Evolutionary conservation across 164 flowering plant genomes (phyloP).

Genomic region (Piper betle): DNA sequence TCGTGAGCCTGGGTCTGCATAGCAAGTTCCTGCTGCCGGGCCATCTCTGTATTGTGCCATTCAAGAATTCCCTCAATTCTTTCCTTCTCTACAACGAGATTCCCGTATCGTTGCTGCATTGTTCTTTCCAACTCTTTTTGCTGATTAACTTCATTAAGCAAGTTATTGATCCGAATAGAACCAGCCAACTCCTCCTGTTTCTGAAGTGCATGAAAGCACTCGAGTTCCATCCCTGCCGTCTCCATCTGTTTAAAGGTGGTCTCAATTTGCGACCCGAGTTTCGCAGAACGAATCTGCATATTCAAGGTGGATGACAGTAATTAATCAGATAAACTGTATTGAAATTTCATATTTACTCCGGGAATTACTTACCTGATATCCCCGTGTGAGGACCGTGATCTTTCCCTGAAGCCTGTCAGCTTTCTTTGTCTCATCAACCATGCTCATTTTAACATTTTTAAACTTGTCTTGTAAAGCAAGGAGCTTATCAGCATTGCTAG

Average conservation of each 20-base stretch:
- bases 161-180: conserved; percentile 42
- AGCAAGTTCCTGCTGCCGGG: conserved; percentile 39
- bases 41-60: conserved; percentile 29
- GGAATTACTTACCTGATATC: conserved; percentile 55
- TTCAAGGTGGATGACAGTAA: conserved; percentile 3
- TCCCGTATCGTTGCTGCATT: conserved; percentile 62
- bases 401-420: conserved; percentile 79
- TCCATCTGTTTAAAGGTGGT: conserved; percentile 78
- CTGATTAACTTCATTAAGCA: conserved; percentile 73
- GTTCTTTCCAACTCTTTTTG: conserved; percentile 78
- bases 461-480: conserved; percentile 72
- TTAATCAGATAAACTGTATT: neutral
- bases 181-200: conserved; percentile 84
- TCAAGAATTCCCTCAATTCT: conserved; percentile 31
- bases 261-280: conserved; percentile 70
- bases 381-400: conserved; percentile 62
- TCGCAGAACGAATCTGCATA: conserved; percentile 51
- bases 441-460: conserved; percentile 62
- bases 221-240: conserved; percentile 81
- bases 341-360: too few relatives aligned
- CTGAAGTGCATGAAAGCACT: conserved; percentile 78
- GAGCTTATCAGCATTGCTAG: conserved; percentile 73
- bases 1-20: conserved; percentile 19
- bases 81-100: conserved; percentile 47
- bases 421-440: conserved; percentile 80